phyloP scores from a whole-genome alignment of 306 rosid species.

The Echinosophora koreensis region DNA sequence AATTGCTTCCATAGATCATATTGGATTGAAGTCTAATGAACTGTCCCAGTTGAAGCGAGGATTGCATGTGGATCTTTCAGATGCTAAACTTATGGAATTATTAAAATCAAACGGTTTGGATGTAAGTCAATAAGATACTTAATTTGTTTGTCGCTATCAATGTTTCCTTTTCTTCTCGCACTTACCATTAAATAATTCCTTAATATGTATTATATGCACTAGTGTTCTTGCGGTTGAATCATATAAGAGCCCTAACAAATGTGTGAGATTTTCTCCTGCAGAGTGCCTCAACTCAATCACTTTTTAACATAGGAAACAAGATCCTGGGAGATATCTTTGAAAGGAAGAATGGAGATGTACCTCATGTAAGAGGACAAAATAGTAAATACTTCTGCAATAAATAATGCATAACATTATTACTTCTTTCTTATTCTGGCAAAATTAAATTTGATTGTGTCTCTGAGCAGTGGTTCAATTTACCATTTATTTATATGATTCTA shows the following conservation, averaged over 20 bases:
- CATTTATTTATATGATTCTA: constrained; percentile 43
- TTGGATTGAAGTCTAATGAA: constrained; percentile 56
- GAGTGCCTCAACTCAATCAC: constrained; percentile 75
- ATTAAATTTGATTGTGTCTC: neutral
- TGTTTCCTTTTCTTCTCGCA: constrained; percentile 35
- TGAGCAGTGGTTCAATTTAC: constrained; percentile 19
- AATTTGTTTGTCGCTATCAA: constrained; percentile 43
- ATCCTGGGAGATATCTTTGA: constrained; percentile 74
- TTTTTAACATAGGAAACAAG: constrained; percentile 68
- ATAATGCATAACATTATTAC: constrained; percentile 41
- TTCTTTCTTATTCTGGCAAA: constrained; percentile 29
- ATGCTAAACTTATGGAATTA: constrained; percentile 68
- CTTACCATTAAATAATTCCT: constrained; percentile 14
- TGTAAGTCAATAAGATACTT: constrained; percentile 60
- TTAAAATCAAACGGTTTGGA: constrained; percentile 76
- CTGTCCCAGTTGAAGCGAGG: constrained; percentile 59
- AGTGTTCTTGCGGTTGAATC: constrained; percentile 17
- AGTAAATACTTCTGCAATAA: constrained; percentile 45
- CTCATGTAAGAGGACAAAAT: constrained; percentile 73
- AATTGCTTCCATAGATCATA: constrained; percentile 48
- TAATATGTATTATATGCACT: neutral
- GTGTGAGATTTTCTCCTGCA: constrained; percentile 58
- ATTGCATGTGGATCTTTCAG: constrained; percentile 61
- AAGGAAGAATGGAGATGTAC: constrained; percentile 70
- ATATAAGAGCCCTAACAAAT: constrained; percentile 46